Percentiles rank a stretch among this genome's conserved stretches.
Evolutionary conservation across 768 basidiomycete genomes (phyloP).

Genomic region (Boletus patriciae): DNA sequence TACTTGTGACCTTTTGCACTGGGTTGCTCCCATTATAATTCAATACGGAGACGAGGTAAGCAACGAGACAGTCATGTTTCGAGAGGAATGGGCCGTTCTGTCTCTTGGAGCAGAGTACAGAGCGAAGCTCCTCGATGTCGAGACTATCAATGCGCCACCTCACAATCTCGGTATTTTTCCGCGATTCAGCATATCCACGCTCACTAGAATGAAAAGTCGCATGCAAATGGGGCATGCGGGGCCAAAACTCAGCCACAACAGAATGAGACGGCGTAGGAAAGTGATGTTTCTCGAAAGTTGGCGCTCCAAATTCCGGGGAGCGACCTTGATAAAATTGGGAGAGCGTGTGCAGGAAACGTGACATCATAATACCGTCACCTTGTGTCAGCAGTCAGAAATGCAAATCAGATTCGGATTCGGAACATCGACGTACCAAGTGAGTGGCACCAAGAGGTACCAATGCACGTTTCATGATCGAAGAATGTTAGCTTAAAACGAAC

Average conservation of each 20-base stretch:
- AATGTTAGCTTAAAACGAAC: constrained; percentile 26
- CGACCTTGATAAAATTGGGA: constrained; percentile 28
- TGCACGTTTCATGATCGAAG: constrained; percentile 17
- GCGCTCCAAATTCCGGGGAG: not conserved
- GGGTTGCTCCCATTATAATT: constrained; percentile 9
- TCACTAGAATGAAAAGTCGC: constrained; percentile 9
- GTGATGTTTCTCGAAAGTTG: constrained; percentile 21
- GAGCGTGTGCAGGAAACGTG: constrained; percentile 26
- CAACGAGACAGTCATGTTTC: constrained; percentile 31
- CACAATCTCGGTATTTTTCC: not conserved
- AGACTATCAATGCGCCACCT: constrained; percentile 3
- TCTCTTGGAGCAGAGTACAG: not conserved
- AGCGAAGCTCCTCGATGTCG: constrained; percentile 10
- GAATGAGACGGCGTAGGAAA: constrained; percentile 11
- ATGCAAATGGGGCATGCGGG: constrained; percentile 16
- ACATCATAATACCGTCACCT: constrained; percentile 28
- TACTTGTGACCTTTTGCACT: constrained; percentile 24
- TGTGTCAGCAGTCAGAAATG: too few species aligned
- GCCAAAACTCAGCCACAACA: constrained; percentile 11
- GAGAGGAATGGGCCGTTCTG: constrained; percentile 4
- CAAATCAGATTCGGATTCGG: too few species aligned
- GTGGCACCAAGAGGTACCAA: constrained; percentile 33
- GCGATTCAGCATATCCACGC: not conserved
- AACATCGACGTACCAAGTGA: constrained; percentile 22
- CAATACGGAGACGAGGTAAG: constrained; percentile 25